phyloP scores from a whole-genome alignment of 306 rosid genomes.

The Casuarina glauca region DNA sequence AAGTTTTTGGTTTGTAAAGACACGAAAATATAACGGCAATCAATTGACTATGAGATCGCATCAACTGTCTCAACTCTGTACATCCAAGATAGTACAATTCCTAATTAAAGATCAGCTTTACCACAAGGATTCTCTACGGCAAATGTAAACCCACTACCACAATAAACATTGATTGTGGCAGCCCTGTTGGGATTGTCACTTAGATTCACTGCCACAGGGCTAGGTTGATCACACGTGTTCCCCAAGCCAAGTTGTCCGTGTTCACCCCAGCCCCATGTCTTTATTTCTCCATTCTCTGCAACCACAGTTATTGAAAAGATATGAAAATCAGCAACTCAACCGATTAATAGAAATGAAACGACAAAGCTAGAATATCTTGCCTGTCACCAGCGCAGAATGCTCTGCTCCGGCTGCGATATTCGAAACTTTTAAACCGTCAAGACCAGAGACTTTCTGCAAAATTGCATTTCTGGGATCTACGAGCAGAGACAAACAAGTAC shows the following conservation, averaged over 20 bases:
- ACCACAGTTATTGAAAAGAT: background rate
- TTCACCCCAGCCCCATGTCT: slow-evolving; percentile 99
- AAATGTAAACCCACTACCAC: slow-evolving; percentile 91
- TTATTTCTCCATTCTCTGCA: slow-evolving; percentile 59
- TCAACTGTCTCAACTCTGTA: too few species aligned
- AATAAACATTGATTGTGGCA: slow-evolving; percentile 45
- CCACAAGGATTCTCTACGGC: slow-evolving; percentile 37
- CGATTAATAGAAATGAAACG: background rate
- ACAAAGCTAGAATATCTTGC: slow-evolving; percentile 30
- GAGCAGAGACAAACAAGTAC: background rate
- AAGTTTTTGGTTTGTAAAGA: background rate
- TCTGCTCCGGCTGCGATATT: slow-evolving; percentile 82
- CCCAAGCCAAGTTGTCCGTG: slow-evolving; percentile 98
- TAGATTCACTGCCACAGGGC: slow-evolving; percentile 51
- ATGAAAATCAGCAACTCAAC: background rate
- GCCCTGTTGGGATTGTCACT: slow-evolving; percentile 29
- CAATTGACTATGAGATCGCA: background rate
- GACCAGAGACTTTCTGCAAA: slow-evolving; percentile 51
- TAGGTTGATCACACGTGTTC: slow-evolving; percentile 49
- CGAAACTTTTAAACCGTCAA: slow-evolving; percentile 43
- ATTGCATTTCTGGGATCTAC: slow-evolving; percentile 41
- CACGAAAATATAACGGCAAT: background rate
- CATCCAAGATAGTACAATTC: too few species aligned
- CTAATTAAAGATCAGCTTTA: background rate
- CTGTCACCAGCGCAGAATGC: slow-evolving; percentile 75